Base-by-base conservation (phyloP, 345 rosid genomes). In the Eutrema japonicum region DNA sequence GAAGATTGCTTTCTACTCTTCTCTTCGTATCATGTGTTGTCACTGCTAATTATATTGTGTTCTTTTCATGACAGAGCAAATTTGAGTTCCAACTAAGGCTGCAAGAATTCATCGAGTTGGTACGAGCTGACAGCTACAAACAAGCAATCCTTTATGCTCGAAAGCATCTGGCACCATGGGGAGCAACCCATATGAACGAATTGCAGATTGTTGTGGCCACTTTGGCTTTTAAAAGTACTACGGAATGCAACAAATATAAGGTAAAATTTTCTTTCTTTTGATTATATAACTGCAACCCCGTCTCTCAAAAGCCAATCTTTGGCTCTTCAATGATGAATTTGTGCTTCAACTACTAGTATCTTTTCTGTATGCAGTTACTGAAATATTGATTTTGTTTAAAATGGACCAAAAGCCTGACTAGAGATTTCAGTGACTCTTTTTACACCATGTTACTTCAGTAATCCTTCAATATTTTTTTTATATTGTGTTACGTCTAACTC, bases 51-150 rank as follows among this genome's bases (percentile, higher is more conserved):
- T 43, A 53, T 75, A n/a, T 55, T 42, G 36, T 36, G 12, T 27
- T 32, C 54, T 65, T 70, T 58, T 43, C 48, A 42, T 71, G 66
- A 51, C 85, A 95, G 99, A 95, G 99, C 84, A 87, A 84, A 68
- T 86, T 92, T 9, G 99, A 95, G 74, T 92, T 95, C 84, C 96
- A 86, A 80, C 79, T 95, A 83, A 90, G 98, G 82, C 90, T 90
- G 80, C 99, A 95, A 84, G 98, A 92, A 60, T 95, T 90, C 68
- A 75, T 95, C 27, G 99, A 95, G 84, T 79, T 95, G 79, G 92
- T 95, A 70, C 85, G 99, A 74, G 84, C 84, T 76, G 91, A 87
- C 37, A 83, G 83, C 73, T 77, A 80, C 75, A 77, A 87, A 83
- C 77, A 77, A 68, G 98, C 99, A 75, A 95, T 90, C 78, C 40